Conservation (phyloP, 2,329 filamentous ascomycete genomes). For the Apiospora rasikravindrae region DNA sequence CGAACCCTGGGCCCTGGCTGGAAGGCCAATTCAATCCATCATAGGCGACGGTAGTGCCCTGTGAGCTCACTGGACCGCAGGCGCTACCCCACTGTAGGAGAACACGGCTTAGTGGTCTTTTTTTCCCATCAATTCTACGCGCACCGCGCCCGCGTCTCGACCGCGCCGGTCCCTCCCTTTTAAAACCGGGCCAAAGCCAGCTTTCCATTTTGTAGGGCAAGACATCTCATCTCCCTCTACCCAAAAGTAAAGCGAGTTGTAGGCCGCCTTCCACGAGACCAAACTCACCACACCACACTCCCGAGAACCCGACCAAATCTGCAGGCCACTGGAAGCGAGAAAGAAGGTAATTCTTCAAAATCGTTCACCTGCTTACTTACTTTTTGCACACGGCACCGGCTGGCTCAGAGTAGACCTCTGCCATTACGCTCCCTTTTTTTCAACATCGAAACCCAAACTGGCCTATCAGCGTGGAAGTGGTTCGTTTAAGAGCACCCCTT, state of each 20-base stretch:
- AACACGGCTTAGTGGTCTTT: conserved; percentile 14
- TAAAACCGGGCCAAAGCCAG: conserved; percentile 20
- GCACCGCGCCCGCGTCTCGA: conserved; percentile 20
- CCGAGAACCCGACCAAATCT: conserved; percentile 18
- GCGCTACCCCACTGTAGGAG: conserved; percentile 13
- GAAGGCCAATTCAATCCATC: background rate
- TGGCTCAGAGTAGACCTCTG: conserved; percentile 6
- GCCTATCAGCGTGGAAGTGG: conserved; percentile 14
- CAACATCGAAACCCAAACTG: background rate
- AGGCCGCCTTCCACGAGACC: conserved; percentile 19
- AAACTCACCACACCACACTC: background rate
- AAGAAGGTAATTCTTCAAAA: background rate
- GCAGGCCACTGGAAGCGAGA: conserved; percentile 11
- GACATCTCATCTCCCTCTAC: conserved; percentile 21
- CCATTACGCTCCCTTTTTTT: background rate
- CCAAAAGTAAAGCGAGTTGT: background rate
- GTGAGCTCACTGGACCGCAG: conserved; percentile 14
- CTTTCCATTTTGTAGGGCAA: background rate
- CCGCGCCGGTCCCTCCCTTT: conserved; percentile 18
- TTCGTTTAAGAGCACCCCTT: background rate
- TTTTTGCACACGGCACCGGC: background rate
- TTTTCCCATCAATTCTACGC: conserved; percentile 13
- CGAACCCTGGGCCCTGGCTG: background rate
- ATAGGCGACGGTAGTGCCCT: conserved; percentile 7
- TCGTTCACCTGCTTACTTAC: background rate